Conservation (phyloP, 2,329 filamentous ascomycete genomes). For the Myotisia sp. region DNA sequence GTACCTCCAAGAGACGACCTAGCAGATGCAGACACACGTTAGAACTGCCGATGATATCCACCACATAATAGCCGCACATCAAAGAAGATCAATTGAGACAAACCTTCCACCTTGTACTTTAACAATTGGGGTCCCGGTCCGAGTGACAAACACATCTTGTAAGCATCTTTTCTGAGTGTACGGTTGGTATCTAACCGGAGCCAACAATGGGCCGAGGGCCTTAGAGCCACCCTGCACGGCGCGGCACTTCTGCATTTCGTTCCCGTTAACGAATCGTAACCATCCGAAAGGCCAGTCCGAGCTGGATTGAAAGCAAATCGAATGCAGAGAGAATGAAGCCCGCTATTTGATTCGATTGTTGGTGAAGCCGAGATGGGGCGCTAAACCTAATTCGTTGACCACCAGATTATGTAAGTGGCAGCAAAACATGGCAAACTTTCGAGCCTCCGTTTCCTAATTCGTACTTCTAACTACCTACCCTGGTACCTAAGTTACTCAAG, state of each 20-base stretch:
- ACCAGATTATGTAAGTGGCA: no score
- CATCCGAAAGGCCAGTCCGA: no score
- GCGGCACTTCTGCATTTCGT: constrained; percentile 34
- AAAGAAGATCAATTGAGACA: constrained; percentile 21
- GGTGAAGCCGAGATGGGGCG: no score
- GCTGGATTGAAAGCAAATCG: no score
- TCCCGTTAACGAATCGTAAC: constrained; percentile 16
- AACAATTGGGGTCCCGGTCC: constrained; percentile 91
- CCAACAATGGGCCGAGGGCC: constrained; percentile 21
- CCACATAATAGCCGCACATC: background rate
- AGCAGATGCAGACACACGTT: constrained; percentile 13
- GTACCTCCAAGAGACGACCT: constrained; percentile 80
- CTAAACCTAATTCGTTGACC: no score
- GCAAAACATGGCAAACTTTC: no score
- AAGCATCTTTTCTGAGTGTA: constrained; percentile 36
- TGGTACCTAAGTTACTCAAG: no score
- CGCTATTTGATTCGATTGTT: no score
- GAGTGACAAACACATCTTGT: constrained; percentile 81
- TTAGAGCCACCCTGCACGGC: constrained; percentile 29
- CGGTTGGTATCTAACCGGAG: constrained; percentile 21
- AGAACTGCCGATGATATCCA: constrained; percentile 12
- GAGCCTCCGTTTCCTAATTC: no score
- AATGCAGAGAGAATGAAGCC: no score
- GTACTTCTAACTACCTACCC: no score
- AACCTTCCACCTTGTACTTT: constrained; percentile 80